phyloP scores from a whole-genome alignment of 352 stramenopile species.

The Saprolegnia parasitica region DNA sequence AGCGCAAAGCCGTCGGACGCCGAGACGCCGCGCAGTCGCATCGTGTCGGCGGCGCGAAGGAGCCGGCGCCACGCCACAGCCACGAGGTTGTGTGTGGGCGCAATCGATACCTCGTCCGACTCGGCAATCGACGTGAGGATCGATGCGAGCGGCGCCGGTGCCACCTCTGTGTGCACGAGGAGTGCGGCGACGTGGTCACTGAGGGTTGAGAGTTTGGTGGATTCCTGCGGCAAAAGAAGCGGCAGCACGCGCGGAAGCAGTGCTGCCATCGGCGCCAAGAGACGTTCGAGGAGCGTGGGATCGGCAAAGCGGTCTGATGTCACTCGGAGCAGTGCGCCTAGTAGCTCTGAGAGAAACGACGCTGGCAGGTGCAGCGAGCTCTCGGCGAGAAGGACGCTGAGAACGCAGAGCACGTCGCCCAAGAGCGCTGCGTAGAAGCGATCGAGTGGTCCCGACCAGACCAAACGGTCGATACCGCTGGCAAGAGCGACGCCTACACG shows the following conservation, averaged over 20 bases:
- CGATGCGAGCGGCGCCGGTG: neutral
- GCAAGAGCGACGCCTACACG: neutral
- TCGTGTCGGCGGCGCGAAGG: neutral
- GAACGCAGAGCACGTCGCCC: neutral
- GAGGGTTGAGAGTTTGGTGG: neutral
- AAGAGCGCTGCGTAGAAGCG: neutral
- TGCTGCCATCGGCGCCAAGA: neutral
- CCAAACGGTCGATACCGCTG: neutral
- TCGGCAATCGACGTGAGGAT: neutral
- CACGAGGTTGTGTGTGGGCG: neutral
- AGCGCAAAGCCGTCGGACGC: neutral
- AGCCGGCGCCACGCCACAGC: neutral
- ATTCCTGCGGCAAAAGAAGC: neutral
- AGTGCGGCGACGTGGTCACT: neutral
- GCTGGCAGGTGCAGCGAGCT: neutral
- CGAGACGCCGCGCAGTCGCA: neutral
- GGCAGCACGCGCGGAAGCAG: neutral
- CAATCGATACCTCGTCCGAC: neutral
- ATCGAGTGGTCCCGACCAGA: neutral
- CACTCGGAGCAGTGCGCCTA: neutral
- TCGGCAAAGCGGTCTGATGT: neutral
- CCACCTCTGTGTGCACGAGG: neutral
- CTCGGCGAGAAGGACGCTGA: neutral
- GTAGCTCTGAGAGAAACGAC: neutral
- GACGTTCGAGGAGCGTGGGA: neutral